Evolutionary conservation across 2,329 filamentous ascomycete genomes (phyloP).

Genomic region (Penicillium concentricum): DNA sequence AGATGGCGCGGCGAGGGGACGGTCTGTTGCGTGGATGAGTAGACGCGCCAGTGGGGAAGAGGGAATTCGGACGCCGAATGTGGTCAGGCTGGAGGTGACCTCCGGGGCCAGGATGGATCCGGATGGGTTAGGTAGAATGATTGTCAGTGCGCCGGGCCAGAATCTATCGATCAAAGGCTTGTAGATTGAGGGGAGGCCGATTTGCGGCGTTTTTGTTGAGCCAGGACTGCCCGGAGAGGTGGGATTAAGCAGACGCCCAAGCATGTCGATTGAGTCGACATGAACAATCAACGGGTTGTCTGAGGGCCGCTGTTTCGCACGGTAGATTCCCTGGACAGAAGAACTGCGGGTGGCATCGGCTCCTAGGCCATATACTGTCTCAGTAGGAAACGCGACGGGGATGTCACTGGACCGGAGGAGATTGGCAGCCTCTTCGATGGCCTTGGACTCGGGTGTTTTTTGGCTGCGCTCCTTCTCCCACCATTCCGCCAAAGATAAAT

Average conservation of each 20-base stretch:
- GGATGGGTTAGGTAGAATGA: conserved; percentile 76
- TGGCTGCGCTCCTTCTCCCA: conserved; percentile 38
- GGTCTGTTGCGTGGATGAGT: conserved; percentile 75
- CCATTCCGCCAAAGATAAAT: conserved; percentile 38
- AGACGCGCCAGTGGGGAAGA: conserved; percentile 78
- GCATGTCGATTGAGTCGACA: conserved; percentile 75
- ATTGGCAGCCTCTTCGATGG: conserved; percentile 64
- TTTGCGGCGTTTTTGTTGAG: conserved; percentile 31
- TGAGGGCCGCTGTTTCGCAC: conserved; percentile 82
- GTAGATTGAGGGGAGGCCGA: conserved; percentile 70
- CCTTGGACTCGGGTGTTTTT: conserved; percentile 47
- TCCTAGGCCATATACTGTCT: conserved; percentile 96
- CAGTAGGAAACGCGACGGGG: conserved; percentile 93
- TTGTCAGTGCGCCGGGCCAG: conserved; percentile 93
- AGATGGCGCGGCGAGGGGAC: conserved; percentile 84
- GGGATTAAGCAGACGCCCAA: conserved; percentile 61
- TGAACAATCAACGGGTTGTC: conserved; percentile 97
- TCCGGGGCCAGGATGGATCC: conserved; percentile 75
- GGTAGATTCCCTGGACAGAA: conserved; percentile 88
- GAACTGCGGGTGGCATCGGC: conserved; percentile 85
- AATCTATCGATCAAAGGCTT: conserved; percentile 73
- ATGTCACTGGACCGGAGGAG: conserved; percentile 64
- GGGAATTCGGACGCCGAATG: conserved; percentile 90
- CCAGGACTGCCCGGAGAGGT: conserved; percentile 22
- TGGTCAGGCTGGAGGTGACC: conserved; percentile 80